Evolutionary conservation across 2,329 filamentous ascomycete species (phyloP).

Genomic region (Diaporthe longicolla): DNA sequence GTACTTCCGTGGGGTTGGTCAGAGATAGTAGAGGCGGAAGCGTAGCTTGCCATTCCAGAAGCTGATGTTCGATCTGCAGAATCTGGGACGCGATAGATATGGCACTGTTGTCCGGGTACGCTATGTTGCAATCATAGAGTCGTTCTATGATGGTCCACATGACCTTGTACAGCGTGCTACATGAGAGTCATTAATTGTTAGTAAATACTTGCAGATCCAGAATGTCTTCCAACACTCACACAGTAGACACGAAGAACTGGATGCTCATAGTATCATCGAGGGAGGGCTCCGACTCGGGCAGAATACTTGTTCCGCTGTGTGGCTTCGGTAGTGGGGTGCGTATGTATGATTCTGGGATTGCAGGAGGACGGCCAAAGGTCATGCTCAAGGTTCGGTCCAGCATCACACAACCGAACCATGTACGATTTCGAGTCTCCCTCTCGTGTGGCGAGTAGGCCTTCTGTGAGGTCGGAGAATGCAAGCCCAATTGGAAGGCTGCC

Average conservation of each 20-base stretch:
- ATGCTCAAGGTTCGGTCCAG: slow-evolving; percentile 65
- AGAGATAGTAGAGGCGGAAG: slow-evolving; percentile 51
- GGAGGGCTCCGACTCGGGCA: slow-evolving; percentile 14
- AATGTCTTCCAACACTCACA: slow-evolving; percentile 46
- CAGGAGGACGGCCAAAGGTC: slow-evolving; percentile 64
- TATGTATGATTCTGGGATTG: slow-evolving; percentile 61
- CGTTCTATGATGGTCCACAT: slow-evolving; percentile 55
- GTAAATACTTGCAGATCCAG: not conserved
- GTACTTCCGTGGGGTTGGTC: slow-evolving; percentile 46
- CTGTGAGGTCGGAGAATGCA: slow-evolving; percentile 60
- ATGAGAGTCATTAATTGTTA: not conserved
- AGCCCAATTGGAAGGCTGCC: slow-evolving; percentile 64
- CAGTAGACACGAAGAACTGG: slow-evolving; percentile 53
- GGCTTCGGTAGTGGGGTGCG: slow-evolving; percentile 53
- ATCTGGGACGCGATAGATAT: slow-evolving; percentile 51
- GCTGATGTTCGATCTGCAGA: slow-evolving; percentile 55
- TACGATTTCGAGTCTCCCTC: slow-evolving; percentile 61
- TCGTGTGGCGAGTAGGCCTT: slow-evolving; percentile 56
- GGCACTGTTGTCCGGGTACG: slow-evolving; percentile 40
- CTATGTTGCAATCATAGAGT: slow-evolving; percentile 61
- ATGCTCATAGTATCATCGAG: slow-evolving; percentile 39
- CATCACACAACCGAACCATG: slow-evolving; percentile 64
- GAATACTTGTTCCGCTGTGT: not conserved
- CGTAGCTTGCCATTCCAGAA: slow-evolving; percentile 54
- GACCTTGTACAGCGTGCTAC: slow-evolving; percentile 52